Base-by-base conservation (phyloP, 176 grass and related monocot genomes). In the Areca catechu region DNA sequence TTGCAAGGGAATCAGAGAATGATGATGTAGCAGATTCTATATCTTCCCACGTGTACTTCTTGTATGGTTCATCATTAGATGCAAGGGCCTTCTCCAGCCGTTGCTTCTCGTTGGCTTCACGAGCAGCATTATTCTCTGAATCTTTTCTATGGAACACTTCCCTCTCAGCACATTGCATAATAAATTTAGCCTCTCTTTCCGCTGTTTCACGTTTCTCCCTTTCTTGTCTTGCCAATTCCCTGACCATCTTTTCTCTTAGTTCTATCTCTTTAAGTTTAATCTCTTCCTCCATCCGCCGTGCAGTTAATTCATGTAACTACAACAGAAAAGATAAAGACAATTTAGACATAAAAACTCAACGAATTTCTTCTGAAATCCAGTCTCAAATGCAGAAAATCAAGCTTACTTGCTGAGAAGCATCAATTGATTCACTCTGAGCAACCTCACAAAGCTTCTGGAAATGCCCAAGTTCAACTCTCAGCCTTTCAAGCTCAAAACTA, bases 31-130 rank as follows among this genome's bases (percentile, higher is more conserved):
- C 92, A 82, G 24, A 77, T 23, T 80, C 69, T 28, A 91, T 88
- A 51, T 97, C 93, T 53, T 85, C 82, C 93, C 93, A 97, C 49
- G 78, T 82, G 57, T 82, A 97, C 63, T 50, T 73, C 24, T 43
- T 61, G 58, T 82, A 81, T 1, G 81, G 54, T 16, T 65, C 68
- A 48, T 37, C 20, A 20, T 10, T 19, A 72, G 15, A 50, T 54
- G 48, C 12, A 22, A 62, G 49, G 14, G 14, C 9, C 16, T 27
- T 59, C 59, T 49, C 48, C 22, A 59, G 22, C 30, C 58, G 77
- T 73, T 54, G 34, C 19, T 78, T 67, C 56, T 68, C 67, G 65
- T 66, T 60, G 60, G 51, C 57, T 57, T 85, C 84, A 56, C 48
- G 61, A 61, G 65, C 61, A 57, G 62, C 62, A 50, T 19, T 47